phyloP scores from a whole-genome alignment of 306 rosid species.

The Cucurbita maxima region DNA sequence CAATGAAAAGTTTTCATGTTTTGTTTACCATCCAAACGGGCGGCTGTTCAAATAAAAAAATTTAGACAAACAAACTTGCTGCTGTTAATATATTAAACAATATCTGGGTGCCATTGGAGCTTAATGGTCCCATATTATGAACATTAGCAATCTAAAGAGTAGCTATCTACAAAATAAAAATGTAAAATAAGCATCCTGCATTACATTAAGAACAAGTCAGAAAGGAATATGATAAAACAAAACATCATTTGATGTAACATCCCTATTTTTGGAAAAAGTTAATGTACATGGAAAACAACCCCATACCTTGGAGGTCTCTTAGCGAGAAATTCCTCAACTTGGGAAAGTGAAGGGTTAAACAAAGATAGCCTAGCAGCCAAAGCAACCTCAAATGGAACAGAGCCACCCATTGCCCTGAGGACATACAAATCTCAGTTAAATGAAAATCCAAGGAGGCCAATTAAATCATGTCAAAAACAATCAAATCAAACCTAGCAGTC shows the following conservation, averaged over 20 bases:
- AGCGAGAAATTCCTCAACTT: conserved; percentile 63
- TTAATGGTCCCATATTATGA: background rate
- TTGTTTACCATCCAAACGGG: background rate
- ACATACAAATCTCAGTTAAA: conserved; percentile 14
- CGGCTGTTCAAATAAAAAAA: background rate
- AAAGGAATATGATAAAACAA: background rate
- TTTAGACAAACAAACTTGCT: background rate
- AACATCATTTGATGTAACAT: background rate
- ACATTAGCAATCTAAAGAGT: background rate
- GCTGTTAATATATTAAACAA: background rate
- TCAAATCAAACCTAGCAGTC: conserved; percentile 58
- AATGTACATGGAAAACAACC: background rate
- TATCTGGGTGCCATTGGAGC: background rate
- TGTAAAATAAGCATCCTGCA: background rate
- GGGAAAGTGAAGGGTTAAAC: conserved; percentile 72
- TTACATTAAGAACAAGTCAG: background rate
- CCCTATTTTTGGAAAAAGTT: background rate
- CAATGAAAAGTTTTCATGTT: background rate
- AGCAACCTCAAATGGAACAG: conserved; percentile 92
- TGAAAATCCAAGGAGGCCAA: conserved; percentile 5
- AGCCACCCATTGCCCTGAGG: conserved; percentile 91
- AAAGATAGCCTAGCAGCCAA: conserved; percentile 80
- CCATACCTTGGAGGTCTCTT: conserved; percentile 66
- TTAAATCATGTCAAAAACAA: background rate
- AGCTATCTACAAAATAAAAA: background rate